These are phyloP conservation scores for Penicillium sp. DNA, from an alignment of 2,329 filamentous ascomycete species.

Conservation along the genomic window DNA sequence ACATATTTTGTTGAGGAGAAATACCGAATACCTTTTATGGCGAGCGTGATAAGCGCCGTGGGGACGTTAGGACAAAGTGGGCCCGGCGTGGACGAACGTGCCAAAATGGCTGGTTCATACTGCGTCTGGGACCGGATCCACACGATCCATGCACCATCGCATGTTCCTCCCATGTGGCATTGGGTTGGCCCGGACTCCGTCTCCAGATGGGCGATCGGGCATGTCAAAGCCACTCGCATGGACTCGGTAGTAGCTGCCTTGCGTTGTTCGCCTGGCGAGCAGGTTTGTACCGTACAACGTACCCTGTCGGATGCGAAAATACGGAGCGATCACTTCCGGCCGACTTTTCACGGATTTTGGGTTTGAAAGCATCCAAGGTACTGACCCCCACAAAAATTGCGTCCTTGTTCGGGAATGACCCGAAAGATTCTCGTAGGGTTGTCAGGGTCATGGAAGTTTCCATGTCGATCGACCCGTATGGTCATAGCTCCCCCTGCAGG, in stretches of 20 bases:
- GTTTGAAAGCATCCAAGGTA: not conserved
- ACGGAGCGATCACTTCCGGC: too few species aligned
- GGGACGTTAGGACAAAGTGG: slow-evolving; percentile 5
- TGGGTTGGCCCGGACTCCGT: slow-evolving; percentile 6
- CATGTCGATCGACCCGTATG: slow-evolving; percentile 12
- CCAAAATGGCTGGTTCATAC: slow-evolving; percentile 24
- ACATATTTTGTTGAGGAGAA: slow-evolving; percentile 8
- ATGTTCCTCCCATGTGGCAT: slow-evolving; percentile 21
- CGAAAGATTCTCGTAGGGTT: slow-evolving; percentile 12
- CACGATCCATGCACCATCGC: slow-evolving; percentile 10
- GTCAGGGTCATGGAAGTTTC: slow-evolving; percentile 3
- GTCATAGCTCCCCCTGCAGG: slow-evolving; percentile 15
- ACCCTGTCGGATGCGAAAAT: not conserved
- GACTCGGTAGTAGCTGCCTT: not conserved
- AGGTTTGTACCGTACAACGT: not conserved
- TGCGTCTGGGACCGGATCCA: slow-evolving; percentile 11
- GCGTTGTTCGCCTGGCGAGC: not conserved
- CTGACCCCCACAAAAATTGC: too few species aligned
- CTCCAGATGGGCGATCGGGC: not conserved
- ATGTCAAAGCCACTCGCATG: slow-evolving; percentile 1
- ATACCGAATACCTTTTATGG: slow-evolving; percentile 9
- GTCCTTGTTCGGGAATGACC: not conserved
- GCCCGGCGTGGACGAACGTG: slow-evolving; percentile 16
- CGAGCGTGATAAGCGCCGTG: slow-evolving; percentile 16
- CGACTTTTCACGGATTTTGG: not conserved